phyloP scores from a whole-genome alignment of 495 filamentous ascomycete species.

The Recurvomyces mirabilis region DNA sequence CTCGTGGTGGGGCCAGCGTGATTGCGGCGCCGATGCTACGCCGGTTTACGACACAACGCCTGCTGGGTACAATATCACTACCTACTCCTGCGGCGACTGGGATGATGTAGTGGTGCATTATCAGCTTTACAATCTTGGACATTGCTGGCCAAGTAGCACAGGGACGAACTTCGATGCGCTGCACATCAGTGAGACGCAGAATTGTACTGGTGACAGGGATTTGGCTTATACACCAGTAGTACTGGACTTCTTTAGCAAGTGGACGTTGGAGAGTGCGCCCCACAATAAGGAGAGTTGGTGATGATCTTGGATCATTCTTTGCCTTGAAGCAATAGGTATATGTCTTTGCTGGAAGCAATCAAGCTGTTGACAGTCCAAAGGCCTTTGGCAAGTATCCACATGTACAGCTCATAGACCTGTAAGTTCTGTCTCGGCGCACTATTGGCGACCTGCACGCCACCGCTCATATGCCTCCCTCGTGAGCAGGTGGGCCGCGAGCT shows the following conservation, averaged over 20 bases:
- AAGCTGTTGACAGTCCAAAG: no score
- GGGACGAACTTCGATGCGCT: slow-evolving; percentile 4
- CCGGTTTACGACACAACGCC: background rate
- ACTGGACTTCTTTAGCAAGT: slow-evolving; percentile 6
- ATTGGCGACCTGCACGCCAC: no score
- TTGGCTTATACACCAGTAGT: background rate
- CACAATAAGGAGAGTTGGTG: no score
- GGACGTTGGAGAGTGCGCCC: slow-evolving; percentile 2
- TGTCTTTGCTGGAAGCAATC: no score
- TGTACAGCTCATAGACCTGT: no score
- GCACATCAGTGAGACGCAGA: background rate
- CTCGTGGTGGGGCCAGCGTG: slow-evolving; percentile 2
- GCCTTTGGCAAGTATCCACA: no score
- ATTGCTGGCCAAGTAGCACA: slow-evolving; percentile 11
- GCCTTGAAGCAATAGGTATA: background rate
- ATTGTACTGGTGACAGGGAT: background rate
- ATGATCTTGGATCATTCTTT: background rate
- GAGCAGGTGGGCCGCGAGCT: no score
- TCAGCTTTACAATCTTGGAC: slow-evolving; percentile 5
- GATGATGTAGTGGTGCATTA: slow-evolving; percentile 13
- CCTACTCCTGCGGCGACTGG: slow-evolving; percentile 2
- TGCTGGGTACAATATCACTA: slow-evolving; percentile 3
- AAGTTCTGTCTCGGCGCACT: no score
- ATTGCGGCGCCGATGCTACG: slow-evolving; percentile 4
- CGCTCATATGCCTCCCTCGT: no score